A percentile compares a stretch with the other conserved stretches of the same genome.
phyloP scores from a whole-genome alignment of 129 eudicot genomes.

The Smallanthus sonchifolius region DNA sequence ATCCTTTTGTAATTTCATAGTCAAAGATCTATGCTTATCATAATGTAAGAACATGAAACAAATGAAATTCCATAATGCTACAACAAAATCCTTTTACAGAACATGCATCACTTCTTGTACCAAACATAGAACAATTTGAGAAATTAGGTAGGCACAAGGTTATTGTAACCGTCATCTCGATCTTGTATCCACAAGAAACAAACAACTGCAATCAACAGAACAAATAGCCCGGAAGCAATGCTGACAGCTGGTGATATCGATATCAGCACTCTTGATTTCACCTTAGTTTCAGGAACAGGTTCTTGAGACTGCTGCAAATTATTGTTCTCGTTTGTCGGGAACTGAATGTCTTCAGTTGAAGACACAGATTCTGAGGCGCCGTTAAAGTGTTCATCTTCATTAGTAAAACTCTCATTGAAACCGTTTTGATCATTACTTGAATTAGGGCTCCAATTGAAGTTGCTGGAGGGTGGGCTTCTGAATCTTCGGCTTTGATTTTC shows the following conservation, averaged over 20 bases:
- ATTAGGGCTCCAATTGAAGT: slow-evolving; percentile 44
- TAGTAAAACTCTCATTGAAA: slow-evolving; percentile 24
- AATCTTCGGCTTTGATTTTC: slow-evolving; percentile 42
- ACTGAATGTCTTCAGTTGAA: slow-evolving; percentile 46
- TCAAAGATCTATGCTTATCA: slow-evolving; percentile 1
- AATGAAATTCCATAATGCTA: slow-evolving; percentile 21
- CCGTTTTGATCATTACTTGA: slow-evolving; percentile 33
- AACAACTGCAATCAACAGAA: slow-evolving; percentile 44
- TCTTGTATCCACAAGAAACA: slow-evolving; percentile 41
- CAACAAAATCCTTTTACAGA: slow-evolving; percentile 18
- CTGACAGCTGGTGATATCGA: slow-evolving; percentile 10
- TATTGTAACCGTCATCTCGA: slow-evolving; percentile 33
- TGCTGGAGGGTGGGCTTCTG: slow-evolving; percentile 43
- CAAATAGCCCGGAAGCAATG: slow-evolving; percentile 30
- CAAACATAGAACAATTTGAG: not conserved
- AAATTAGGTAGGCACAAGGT: slow-evolving; percentile 71
- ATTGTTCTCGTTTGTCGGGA: not conserved
- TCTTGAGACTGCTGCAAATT: slow-evolving; percentile 17
- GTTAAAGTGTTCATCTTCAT: slow-evolving; percentile 34
- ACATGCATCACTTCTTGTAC: slow-evolving; percentile 11
- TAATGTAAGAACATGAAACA: slow-evolving; percentile 10
- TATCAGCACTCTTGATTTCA: slow-evolving; percentile 7
- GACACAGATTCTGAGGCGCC: slow-evolving; percentile 61
- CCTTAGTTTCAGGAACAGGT: slow-evolving; percentile 20
- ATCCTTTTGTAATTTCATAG: not conserved